Conservation (phyloP, 129 eudicot species). For the Pulicaria dysenterica region DNA sequence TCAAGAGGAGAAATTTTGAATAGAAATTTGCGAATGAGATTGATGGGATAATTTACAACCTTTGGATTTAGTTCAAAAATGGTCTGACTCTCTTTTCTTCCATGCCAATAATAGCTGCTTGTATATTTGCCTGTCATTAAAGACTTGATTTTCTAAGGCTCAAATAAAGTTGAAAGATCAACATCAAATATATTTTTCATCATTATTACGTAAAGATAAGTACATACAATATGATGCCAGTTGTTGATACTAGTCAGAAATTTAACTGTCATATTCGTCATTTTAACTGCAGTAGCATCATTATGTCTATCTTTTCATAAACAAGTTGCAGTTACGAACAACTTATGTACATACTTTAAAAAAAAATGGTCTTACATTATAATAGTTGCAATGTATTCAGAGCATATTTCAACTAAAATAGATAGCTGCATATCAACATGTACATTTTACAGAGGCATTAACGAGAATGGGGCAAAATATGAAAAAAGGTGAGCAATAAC, state of each 20-base stretch:
- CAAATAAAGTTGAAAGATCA: constrained; percentile 19
- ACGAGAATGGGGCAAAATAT: no score
- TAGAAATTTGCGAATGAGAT: background rate
- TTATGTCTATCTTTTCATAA: no score
- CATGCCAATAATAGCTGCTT: constrained; percentile 93
- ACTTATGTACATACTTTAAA: no score
- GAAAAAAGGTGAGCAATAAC: no score
- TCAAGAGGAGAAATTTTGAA: background rate
- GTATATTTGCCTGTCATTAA: constrained; percentile 53
- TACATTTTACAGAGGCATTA: no score
- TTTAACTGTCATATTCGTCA: no score
- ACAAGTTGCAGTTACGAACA: no score
- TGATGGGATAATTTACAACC: constrained; percentile 41
- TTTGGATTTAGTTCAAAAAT: constrained; percentile 90
- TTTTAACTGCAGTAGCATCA: no score
- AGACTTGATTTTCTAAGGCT: constrained; percentile 1
- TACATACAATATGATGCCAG: background rate
- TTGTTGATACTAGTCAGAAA: background rate
- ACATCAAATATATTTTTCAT: background rate
- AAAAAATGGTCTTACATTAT: no score
- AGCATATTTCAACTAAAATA: no score
- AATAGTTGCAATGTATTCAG: no score
- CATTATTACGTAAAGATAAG: background rate
- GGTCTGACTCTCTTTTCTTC: constrained; percentile 74
- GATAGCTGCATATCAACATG: no score